phyloP scores from a whole-genome alignment of 352 stramenopile genomes.

The Blastocystis sp. region DNA sequence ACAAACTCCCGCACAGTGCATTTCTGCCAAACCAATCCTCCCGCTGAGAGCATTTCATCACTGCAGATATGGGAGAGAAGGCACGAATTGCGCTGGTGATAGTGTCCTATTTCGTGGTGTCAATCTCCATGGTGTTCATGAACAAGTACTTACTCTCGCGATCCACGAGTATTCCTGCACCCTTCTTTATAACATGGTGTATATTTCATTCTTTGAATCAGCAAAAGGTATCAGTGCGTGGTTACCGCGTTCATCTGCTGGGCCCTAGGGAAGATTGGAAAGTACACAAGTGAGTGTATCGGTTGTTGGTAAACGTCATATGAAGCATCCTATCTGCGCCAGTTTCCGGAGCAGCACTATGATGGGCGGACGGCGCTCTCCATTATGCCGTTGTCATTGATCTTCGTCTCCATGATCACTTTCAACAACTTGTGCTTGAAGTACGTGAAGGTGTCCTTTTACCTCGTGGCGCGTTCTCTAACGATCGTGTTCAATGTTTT shows the following conservation, averaged over 20 bases:
- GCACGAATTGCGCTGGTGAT: conserved; percentile 77
- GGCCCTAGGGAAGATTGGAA: conserved; percentile 75
- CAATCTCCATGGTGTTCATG: conserved; percentile 81
- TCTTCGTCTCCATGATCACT: conserved; percentile 78
- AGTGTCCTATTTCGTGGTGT: conserved; percentile 79
- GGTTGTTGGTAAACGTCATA: background rate
- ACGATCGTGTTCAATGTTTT: conserved; percentile 84
- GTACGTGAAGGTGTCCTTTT: conserved; percentile 68
- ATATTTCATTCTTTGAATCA: background rate
- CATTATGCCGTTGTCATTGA: conserved; percentile 77
- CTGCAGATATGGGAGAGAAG: conserved; percentile 47
- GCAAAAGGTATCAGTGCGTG: conserved; percentile 76
- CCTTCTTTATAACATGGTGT: conserved; percentile 83
- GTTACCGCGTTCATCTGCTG: conserved; percentile 79
- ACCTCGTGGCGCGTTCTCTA: conserved; percentile 72
- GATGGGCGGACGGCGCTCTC: conserved; percentile 72
- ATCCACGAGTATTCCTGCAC: conserved; percentile 75
- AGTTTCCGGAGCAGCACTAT: conserved; percentile 79
- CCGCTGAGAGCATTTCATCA: too few relatives aligned
- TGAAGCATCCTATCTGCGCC: conserved; percentile 75
- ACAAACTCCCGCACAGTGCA: background rate
- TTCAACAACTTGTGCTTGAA: conserved; percentile 69
- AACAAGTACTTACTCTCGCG: conserved; percentile 81
- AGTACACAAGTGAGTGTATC: conserved; percentile 68
- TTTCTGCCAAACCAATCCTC: background rate